Conservation (phyloP, 805 yeast genomes). For the Myxozyma neotropica region DNA sequence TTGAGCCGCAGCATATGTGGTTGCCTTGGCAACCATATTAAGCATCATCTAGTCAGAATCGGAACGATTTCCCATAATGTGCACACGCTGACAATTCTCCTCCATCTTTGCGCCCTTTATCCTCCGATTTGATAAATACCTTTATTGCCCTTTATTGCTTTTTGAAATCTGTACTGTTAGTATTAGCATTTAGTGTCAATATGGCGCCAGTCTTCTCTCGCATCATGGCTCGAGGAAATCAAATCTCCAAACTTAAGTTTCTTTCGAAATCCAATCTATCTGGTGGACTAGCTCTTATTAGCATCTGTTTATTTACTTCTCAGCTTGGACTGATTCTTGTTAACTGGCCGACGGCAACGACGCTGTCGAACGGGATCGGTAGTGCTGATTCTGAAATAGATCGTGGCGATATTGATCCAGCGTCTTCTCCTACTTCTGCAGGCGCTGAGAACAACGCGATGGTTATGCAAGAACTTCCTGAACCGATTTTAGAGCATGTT, state of each 20-base stretch:
- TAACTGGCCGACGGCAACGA: not conserved
- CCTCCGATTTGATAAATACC: too few relatives aligned
- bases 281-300: not conserved
- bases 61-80: not conserved
- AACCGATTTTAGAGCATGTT: too few relatives aligned
- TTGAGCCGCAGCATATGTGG: not conserved
- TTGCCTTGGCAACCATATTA: not conserved
- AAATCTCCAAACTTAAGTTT: not conserved
- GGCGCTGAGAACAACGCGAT: too few relatives aligned
- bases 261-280: not conserved
- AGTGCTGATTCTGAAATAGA: too few relatives aligned
- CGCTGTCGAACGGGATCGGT: too few relatives aligned
- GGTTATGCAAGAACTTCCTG: too few relatives aligned
- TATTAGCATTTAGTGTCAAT: not conserved
- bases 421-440: too few relatives aligned
- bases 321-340: not conserved
- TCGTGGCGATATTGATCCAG: too few relatives aligned
- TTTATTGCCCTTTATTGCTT: not conserved
- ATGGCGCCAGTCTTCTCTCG: conserved; percentile 7
- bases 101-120: not conserved
- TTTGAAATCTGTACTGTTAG: not conserved
- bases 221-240: not conserved
- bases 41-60: not conserved
- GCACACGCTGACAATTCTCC: not conserved
- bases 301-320: not conserved